A percentile compares a stretch with the other conserved stretches of the same genome.
Evolutionary conservation across 2,329 filamentous ascomycete genomes (phyloP).

Genomic region (Graphilbum ipis-grandicollis): DNA sequence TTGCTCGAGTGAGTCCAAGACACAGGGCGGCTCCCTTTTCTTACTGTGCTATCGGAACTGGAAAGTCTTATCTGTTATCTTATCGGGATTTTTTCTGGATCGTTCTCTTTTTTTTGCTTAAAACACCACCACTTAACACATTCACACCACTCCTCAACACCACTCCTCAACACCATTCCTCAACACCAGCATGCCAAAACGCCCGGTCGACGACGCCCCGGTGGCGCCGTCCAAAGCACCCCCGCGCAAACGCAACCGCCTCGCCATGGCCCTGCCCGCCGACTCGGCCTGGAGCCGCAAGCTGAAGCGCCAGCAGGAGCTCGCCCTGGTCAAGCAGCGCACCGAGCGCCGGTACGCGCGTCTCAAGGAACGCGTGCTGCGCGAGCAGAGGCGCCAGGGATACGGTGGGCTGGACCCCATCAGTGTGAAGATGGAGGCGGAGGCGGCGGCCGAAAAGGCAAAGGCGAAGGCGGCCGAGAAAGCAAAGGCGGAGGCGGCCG

Average conservation of each 20-base stretch:
- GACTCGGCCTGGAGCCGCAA: slow-evolving; percentile 9
- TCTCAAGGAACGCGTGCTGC: slow-evolving; percentile 43
- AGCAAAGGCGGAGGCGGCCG: background rate
- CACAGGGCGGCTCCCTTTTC: no score
- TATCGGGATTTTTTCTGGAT: no score
- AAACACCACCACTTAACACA: no score
- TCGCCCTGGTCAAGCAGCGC: slow-evolving; percentile 82
- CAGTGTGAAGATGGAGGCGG: background rate
- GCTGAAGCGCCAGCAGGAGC: slow-evolving; percentile 53
- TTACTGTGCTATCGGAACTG: no score
- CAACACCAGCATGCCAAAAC: background rate
- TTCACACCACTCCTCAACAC: no score
- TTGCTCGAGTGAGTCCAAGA: no score
- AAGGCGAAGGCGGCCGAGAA: background rate
- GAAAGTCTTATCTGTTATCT: no score
- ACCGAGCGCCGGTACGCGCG: slow-evolving; percentile 86
- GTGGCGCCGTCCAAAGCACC: background rate
- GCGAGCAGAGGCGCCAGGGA: background rate
- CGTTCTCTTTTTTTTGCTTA: no score
- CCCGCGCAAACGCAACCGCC: slow-evolving; percentile 4
- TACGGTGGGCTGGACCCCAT: background rate
- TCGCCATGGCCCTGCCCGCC: slow-evolving; percentile 3
- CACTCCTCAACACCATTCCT: no score
- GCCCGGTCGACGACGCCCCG: background rate
- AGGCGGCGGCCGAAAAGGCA: background rate